Evolutionary conservation across 2,329 filamentous ascomycete genomes (phyloP).

Genomic region (Colletotrichum navitas): DNA sequence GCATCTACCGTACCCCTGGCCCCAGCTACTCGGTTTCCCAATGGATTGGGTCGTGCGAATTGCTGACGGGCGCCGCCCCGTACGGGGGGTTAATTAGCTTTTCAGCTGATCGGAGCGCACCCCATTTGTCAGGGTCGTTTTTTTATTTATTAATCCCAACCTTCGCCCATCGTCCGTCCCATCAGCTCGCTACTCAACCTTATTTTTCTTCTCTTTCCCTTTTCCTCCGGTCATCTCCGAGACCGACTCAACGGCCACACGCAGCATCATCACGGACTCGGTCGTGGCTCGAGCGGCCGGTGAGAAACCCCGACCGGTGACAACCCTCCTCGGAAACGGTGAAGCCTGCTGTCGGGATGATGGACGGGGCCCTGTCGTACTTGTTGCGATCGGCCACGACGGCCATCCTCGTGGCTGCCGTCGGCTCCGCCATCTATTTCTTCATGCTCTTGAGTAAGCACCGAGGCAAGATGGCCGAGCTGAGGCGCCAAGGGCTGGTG

Average conservation of each 20-base stretch:
- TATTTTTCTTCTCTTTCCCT: neutral
- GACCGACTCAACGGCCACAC: neutral
- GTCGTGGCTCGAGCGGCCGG: neutral
- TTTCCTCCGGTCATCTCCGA: neutral
- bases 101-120: neutral
- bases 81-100: neutral
- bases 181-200: too few species aligned
- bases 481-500: constrained; percentile 34
- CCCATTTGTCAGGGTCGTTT: constrained; percentile 4
- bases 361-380: constrained; percentile 17
- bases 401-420: constrained; percentile 6
- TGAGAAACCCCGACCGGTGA: neutral
- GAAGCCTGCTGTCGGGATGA: neutral
- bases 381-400: constrained; percentile 11
- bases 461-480: constrained; percentile 31
- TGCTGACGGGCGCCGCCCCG: neutral
- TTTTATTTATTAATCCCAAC: neutral
- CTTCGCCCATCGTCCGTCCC: neutral
- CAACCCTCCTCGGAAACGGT: neutral
- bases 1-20: neutral
- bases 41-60: neutral
- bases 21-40: neutral
- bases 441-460: constrained; percentile 21
- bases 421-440: constrained; percentile 19
- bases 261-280: neutral